Percentiles rank a stretch among this genome's conserved stretches.
phyloP scores from a whole-genome alignment of 108 stramenopile species.

The Conticribra guillardii region DNA sequence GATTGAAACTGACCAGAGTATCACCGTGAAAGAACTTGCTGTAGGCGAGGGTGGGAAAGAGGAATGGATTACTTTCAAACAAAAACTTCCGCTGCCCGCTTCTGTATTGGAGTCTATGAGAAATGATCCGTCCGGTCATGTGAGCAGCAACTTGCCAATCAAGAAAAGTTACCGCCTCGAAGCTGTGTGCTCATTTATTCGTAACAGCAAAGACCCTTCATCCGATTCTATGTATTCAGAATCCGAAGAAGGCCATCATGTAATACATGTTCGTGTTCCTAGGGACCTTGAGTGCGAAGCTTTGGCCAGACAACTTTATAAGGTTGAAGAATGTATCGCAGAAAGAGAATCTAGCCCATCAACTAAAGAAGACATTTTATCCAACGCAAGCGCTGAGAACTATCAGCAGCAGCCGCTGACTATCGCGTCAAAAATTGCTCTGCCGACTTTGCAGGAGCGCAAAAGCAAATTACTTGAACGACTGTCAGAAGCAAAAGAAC shows the following conservation, averaged over 20 bases:
- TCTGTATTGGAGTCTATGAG: conserved; percentile 29
- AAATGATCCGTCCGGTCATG: conserved; percentile 12
- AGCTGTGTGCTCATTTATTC: conserved; percentile 64
- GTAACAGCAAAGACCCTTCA: conserved; percentile 19
- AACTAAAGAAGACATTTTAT: no score
- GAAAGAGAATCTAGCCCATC: no score
- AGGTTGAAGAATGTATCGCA: conserved; percentile 28
- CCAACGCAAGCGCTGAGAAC: background rate
- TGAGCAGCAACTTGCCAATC: conserved; percentile 18
- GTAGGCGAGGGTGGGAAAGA: conserved; percentile 47
- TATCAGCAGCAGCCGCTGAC: conserved; percentile 24
- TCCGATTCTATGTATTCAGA: conserved; percentile 15
- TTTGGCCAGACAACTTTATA: conserved; percentile 42
- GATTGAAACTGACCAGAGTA: conserved; percentile 59
- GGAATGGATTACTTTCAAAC: conserved; percentile 46
- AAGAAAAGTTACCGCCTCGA: conserved; percentile 67
- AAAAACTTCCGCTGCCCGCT: conserved; percentile 47
- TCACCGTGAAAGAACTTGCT: conserved; percentile 60
- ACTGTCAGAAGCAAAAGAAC: conserved; percentile 9
- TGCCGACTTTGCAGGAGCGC: conserved; percentile 25
- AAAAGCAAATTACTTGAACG: conserved; percentile 36
- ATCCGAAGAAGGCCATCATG: conserved; percentile 64
- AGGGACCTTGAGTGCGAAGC: conserved; percentile 41
- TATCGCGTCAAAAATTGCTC: conserved; percentile 20
- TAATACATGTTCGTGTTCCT: conserved; percentile 69